Percentiles rank a stretch among this genome's conserved stretches.
Evolutionary conservation across 768 basidiomycete genomes (phyloP).

Genomic region (Auriscalpium orientale): DNA sequence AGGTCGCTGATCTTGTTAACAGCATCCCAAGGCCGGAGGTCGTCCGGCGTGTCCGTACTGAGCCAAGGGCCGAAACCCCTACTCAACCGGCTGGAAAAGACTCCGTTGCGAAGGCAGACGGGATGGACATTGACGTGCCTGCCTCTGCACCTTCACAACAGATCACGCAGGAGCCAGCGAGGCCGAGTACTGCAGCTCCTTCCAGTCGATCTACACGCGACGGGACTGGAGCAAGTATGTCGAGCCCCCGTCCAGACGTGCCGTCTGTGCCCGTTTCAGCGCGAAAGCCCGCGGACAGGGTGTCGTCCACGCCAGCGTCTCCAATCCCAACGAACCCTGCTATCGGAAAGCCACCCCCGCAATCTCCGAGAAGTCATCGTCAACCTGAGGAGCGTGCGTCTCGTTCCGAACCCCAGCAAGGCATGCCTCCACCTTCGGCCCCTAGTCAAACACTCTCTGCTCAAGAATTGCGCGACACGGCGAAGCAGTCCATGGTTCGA

Average conservation of each 20-base stretch:
- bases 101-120: constrained; percentile 3
- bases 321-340: constrained; percentile 7
- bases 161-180: too few relatives aligned
- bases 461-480: constrained; percentile 74
- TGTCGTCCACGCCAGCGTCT: constrained; percentile 14
- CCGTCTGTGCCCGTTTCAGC: neutral
- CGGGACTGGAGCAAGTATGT: neutral
- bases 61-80: constrained; percentile 31
- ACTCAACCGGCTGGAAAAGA: constrained; percentile 19
- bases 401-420: constrained; percentile 31
- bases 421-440: constrained; percentile 70
- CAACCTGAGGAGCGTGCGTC: constrained; percentile 33
- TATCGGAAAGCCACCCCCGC: constrained; percentile 26
- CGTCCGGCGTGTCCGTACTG: constrained; percentile 49
- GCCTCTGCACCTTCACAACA: neutral
- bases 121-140: constrained; percentile 10
- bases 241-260: constrained; percentile 4
- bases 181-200: too few relatives aligned
- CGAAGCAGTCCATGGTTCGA: constrained; percentile 46
- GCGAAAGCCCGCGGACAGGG: neutral
- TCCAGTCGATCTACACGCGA: too few relatives aligned
- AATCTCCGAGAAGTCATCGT: constrained; percentile 33
- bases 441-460: constrained; percentile 77
- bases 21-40: constrained; percentile 79
- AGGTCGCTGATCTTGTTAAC: constrained; percentile 8